A percentile compares a stretch with the other conserved stretches of the same genome.
Conservation (phyloP, 768 basidiomycete species). For the Cystobasidiopsis lactophilus region DNA sequence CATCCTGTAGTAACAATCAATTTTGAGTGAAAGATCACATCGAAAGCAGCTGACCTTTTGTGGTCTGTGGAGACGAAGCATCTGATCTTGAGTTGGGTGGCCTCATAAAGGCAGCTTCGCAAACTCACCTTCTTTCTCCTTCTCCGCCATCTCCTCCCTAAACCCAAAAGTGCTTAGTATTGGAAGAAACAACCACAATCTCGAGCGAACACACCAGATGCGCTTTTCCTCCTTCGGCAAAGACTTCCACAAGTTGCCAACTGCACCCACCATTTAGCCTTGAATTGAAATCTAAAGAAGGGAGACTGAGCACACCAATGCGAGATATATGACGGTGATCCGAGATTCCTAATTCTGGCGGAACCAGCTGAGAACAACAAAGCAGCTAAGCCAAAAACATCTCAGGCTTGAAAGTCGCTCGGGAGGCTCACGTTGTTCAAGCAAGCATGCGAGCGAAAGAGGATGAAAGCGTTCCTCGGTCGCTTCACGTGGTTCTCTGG, state of each 20-base stretch:
- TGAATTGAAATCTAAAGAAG: no score
- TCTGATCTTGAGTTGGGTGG: no score
- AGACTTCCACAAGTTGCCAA: conserved; percentile 45
- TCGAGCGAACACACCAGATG: no score
- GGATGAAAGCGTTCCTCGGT: conserved; percentile 56
- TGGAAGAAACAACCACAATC: no score
- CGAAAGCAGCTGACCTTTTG: conserved; percentile 1
- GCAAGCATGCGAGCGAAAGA: conserved; percentile 53
- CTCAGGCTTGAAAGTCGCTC: no score
- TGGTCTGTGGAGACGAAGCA: no score
- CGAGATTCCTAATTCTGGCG: conserved; percentile 33
- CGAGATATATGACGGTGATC: conserved; percentile 53
- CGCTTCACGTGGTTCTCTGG: conserved; percentile 21
- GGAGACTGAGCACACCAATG: no score
- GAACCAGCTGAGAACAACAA: conserved; percentile 31
- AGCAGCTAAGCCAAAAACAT: no score
- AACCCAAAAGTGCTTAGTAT: no score
- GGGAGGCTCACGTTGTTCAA: conserved; percentile 32
- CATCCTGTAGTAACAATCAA: neutral
- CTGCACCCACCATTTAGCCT: no score
- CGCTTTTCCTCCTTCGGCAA: conserved; percentile 27
- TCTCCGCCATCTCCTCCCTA: conserved; percentile 16
- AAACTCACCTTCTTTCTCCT: conserved; percentile 17
- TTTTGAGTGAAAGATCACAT: neutral
- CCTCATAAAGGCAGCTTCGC: no score